These are phyloP conservation scores for Candida tibetensis DNA, from an alignment of 805 yeast species.

Conservation along the genomic window DNA sequence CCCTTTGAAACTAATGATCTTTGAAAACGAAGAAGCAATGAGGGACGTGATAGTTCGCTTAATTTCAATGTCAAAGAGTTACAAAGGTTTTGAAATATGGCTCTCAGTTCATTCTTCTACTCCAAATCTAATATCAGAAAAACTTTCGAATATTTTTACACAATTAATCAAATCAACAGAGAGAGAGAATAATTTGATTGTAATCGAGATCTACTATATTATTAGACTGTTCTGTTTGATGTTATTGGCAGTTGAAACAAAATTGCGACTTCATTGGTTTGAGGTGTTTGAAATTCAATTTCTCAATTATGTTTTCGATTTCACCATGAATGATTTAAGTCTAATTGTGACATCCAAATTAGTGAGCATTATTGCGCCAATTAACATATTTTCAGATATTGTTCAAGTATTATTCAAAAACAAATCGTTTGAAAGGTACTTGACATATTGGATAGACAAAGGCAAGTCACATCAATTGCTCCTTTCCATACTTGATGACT, in stretches of 20 bases:
- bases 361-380: neutral
- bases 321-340: neutral
- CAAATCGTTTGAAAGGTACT: neutral
- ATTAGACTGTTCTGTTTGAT: neutral
- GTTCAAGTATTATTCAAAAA: no score
- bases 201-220: neutral
- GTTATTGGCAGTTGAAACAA: neutral
- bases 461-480: no score
- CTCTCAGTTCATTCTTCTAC: neutral
- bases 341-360: neutral
- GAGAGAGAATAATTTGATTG: neutral
- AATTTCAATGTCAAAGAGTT: neutral
- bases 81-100: neutral
- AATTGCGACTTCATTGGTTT: neutral
- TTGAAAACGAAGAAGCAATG: neutral
- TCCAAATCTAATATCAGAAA: neutral
- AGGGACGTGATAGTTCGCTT: neutral
- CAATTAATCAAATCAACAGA: neutral
- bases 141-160: neutral
- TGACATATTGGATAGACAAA: no score
- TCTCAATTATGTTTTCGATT: neutral
- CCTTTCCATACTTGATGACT: no score
- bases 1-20: neutral
- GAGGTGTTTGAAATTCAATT: neutral
- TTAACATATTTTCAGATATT: neutral